Conservation (phyloP, 2,329 filamentous ascomycete species). For the Cladosporium sp. region DNA sequence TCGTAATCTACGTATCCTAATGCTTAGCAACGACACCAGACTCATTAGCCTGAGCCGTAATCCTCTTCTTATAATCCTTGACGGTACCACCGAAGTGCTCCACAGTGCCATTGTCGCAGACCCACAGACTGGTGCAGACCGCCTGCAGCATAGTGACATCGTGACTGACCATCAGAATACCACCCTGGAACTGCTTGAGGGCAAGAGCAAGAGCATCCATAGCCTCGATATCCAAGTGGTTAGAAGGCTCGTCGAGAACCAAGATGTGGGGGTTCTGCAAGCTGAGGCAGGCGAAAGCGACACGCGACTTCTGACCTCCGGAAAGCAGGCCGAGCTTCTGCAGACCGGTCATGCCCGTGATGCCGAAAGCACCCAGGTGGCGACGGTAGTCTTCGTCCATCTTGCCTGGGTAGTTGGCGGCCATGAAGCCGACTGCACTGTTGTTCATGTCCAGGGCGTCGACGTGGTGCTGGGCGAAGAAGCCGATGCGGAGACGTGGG, state of each 20-base stretch:
- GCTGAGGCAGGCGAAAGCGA: conserved; percentile 94
- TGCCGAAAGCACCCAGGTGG: conserved; percentile 80
- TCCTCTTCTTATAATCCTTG: conserved; percentile 96
- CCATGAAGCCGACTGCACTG: conserved; percentile 94
- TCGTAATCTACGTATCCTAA: conserved; percentile 15
- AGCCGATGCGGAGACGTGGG: conserved; percentile 83
- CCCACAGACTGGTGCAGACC: conserved; percentile 92
- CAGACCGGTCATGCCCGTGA: conserved; percentile 90
- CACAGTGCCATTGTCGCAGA: conserved; percentile 89
- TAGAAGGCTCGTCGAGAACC: conserved; percentile 96
- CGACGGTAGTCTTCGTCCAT: conserved; percentile 96
- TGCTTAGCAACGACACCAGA: conserved; percentile 64
- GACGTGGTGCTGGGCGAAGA: conserved; percentile 98
- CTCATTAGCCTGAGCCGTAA: conserved; percentile 81
- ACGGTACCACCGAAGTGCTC: conserved; percentile 96
- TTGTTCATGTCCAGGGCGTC: conserved; percentile 87
- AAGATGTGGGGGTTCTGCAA: conserved; percentile 94
- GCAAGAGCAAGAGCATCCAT: conserved; percentile 93
- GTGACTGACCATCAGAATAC: conserved; percentile 98
- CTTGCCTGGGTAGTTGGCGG: conserved; percentile 82
- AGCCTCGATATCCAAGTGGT: conserved; percentile 97
- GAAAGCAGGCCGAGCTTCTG: conserved; percentile 94
- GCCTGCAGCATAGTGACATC: conserved; percentile 98
- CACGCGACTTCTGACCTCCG: conserved; percentile 96
- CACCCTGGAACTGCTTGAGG: conserved; percentile 81